Conservation (phyloP, 2,329 filamentous ascomycete species). For the Alternaria longipes region DNA sequence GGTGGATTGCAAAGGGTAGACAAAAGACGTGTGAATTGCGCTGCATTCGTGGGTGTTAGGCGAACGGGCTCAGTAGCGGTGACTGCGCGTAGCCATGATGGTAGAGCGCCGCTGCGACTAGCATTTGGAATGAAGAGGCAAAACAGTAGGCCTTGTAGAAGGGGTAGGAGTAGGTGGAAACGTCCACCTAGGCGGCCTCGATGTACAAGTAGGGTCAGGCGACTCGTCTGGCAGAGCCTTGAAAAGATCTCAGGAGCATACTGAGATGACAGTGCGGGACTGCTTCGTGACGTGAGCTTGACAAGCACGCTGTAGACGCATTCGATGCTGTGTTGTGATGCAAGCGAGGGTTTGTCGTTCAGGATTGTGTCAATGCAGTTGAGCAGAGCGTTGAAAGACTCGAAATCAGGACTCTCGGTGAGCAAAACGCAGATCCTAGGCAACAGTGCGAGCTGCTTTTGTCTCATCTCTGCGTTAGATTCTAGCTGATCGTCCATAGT, state of each 20-base stretch:
- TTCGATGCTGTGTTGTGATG: constrained; percentile 57
- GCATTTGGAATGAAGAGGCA: constrained; percentile 63
- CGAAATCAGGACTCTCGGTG: constrained; percentile 62
- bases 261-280: constrained; percentile 36
- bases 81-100: constrained; percentile 43
- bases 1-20: constrained; percentile 70
- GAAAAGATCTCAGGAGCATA: constrained; percentile 58
- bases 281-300: constrained; percentile 44
- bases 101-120: constrained; percentile 35
- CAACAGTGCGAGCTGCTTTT: constrained; percentile 41
- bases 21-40: constrained; percentile 64
- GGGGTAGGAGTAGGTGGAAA: constrained; percentile 66
- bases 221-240: constrained; percentile 63
- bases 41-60: constrained; percentile 56
- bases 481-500: constrained; percentile 39
- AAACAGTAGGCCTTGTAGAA: constrained; percentile 64
- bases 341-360: constrained; percentile 47
- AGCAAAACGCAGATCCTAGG: constrained; percentile 37
- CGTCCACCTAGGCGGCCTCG: constrained; percentile 67
- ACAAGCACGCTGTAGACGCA: constrained; percentile 50
- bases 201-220: constrained; percentile 64
- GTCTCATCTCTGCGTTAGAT: constrained; percentile 32
- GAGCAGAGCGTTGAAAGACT: constrained; percentile 59
- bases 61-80: constrained; percentile 18
- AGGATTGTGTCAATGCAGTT: constrained; percentile 60